Evolutionary conservation across 345 rosid species (phyloP), one percentile per base, ranked within the genome.

Genomic region (Psidium guajava): DNA sequence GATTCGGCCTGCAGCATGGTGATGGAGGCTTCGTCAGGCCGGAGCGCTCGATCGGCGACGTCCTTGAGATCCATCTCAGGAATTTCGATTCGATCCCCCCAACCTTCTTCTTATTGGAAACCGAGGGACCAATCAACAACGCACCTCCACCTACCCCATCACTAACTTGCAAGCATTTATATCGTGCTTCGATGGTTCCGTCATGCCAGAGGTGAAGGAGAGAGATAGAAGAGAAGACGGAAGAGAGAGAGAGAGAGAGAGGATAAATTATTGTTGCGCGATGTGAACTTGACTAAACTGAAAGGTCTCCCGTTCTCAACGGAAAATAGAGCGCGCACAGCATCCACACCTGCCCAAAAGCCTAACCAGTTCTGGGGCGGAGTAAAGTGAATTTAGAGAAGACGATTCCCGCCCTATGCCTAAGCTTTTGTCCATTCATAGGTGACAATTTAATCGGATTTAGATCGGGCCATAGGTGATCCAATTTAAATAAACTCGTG

Each of bases 1-100:
- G 86, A 69, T 82, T 90, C 84, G 58, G 36, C 59, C 42, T 58
- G 77, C 77, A 58, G 32, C 80, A 27, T 56, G 69, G 86, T 21
- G 51, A 80, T 40, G 86, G 86, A 42, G n/a, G 54, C 47, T 42
- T 56, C 86, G 25, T 28, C 82, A 12, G 57, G 40, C 32, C 32
- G 54, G 8, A n/a, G 73, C 74, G 82, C 49, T 54, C 22, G 85
- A 44, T 49, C 51, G 74, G 47, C 64, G 56, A 27, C 77, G 82
- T 5, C 80, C 52, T 40, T 11, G 36, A 44, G 85, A 86, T 86
- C 87, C 87, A 86, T 86, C 32, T 21, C 25, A 49, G 51, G 51
- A 49, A 9, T 13, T 50, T 5, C 64, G 54, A 74, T 42, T 28
- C n/a, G 47, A 75, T 58, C 40, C 52, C 47, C 54, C 20, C n/a